A percentile compares a stretch with the other conserved stretches of the same genome.
phyloP scores from a whole-genome alignment of 805 yeast species.

The Candida maltosa region DNA sequence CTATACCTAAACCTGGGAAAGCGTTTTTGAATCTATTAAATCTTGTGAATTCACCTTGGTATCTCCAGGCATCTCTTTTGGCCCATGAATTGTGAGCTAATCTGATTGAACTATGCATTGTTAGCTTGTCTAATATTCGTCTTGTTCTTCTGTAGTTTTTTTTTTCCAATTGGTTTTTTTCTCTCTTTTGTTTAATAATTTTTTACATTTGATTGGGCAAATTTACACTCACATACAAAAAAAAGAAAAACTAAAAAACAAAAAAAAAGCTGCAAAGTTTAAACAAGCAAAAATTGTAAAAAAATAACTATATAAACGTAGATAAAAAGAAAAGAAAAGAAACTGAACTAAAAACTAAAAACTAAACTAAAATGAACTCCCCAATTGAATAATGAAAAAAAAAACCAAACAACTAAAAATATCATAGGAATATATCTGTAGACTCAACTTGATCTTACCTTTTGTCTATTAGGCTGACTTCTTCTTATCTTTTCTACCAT shows the following conservation, averaged over 20 bases:
- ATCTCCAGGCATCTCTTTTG: slow-evolving; percentile 87
- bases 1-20: slow-evolving; percentile 80
- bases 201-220: slow-evolving; percentile 5
- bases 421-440: neutral
- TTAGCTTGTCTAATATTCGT: neutral
- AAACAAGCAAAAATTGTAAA: neutral
- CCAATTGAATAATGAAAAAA: neutral
- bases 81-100: slow-evolving; percentile 42
- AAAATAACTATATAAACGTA: neutral
- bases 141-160: neutral
- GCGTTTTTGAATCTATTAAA: slow-evolving; percentile 64
- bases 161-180: neutral
- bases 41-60: slow-evolving; percentile 76
- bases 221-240: neutral
- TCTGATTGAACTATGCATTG: neutral
- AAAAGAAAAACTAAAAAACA: neutral
- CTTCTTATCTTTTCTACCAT: slow-evolving; percentile 3
- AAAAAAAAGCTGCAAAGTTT: neutral
- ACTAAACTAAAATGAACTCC: neutral
- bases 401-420: neutral
- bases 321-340: neutral
- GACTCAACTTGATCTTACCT: neutral
- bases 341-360: neutral
- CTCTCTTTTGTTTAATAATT: slow-evolving; percentile 1
- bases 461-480: slow-evolving; percentile 1